Percentiles rank a stretch among this genome's conserved stretches.
Evolutionary conservation across 495 filamentous ascomycete species (phyloP).

Genomic region (Aeminium ludgeri): DNA sequence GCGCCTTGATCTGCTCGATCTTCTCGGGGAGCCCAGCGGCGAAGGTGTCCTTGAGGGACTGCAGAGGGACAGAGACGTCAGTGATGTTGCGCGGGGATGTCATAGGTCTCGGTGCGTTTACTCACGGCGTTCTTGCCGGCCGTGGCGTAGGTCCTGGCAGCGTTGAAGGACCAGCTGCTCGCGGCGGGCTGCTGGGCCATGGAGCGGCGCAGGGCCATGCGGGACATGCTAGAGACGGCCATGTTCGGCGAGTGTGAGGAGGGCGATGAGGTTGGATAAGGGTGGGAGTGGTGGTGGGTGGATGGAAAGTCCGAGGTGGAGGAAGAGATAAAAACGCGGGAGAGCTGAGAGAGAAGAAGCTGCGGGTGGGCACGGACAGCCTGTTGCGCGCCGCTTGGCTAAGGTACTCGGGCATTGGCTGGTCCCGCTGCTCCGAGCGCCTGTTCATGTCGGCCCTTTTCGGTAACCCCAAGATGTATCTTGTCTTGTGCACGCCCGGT

Average conservation of each 20-base stretch:
- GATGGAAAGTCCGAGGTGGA: too few species aligned
- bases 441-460: too few species aligned
- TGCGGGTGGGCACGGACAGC: too few species aligned
- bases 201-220: constrained; percentile 9
- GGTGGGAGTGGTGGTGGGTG: neutral
- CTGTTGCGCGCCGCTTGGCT: too few species aligned
- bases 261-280: neutral
- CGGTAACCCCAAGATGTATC: too few species aligned
- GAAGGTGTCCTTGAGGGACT: constrained; percentile 98
- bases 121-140: constrained; percentile 12
- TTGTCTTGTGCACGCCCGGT: too few species aligned
- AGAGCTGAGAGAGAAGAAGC: too few species aligned
- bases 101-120: too few species aligned
- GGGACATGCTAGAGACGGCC: constrained; percentile 8
- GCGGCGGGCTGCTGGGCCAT: constrained; percentile 4
- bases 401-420: too few species aligned
- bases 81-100: neutral
- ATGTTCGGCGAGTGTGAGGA: neutral
- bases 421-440: too few species aligned
- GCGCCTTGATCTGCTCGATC: constrained; percentile 97
- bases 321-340: too few species aligned
- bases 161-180: constrained; percentile 8
- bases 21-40: constrained; percentile 85
- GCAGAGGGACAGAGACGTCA: neutral
- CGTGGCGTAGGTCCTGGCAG: constrained; percentile 13